Base-by-base conservation (phyloP, 2,329 filamentous ascomycete genomes). In the Ophiostoma himal-ulmi region DNA sequence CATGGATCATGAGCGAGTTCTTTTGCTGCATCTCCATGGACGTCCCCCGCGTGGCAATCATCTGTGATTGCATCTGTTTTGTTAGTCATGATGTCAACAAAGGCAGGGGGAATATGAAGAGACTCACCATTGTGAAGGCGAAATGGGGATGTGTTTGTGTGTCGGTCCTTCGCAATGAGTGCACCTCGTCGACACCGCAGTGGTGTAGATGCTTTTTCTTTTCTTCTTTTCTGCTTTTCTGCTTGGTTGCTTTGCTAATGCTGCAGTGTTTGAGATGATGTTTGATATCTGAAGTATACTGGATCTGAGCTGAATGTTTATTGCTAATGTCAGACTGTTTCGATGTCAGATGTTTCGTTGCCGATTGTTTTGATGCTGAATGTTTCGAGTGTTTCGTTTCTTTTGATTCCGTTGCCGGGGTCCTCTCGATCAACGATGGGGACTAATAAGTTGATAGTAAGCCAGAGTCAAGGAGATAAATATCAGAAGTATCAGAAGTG, bases 1-100 rank as follows among this genome's bases (percentile, higher is more conserved):
- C 85, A 74, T 84, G 82, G 36, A 81, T 77, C 67, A 80, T 77
- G 34, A 68, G 20, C 3, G 71, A 20, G 70, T 80, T 76, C 77
- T 83, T 86, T 74, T 86, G 82, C 73, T 80, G 79, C 85, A 86
- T 86, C 77, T 86, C 83, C 71, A 81, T 76, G 80, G 80, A 71
- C 76, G 80, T 77, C 76, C 80, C 76, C 74, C 78, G 73, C 10
- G 70, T 14, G 68, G 68, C 72, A 67, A 64, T 62, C 22, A 66
- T 60, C 11, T 73, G 78, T 76, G 70, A 48, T 52, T 70, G 64
- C n/a, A 62, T 37, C 30, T 41, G 5, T n/a, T 20, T 6, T 36
- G 69, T 70, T 70, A 70, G 69, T 30, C 30, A 30, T 3, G 30
- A 3, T 30, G 30, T 30, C 3, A 30, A 30, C 30, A 3, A 30